Evolutionary conservation across 1,284 basidiomycete genomes (phyloP).

Genomic region (Caloboletus firmus): DNA sequence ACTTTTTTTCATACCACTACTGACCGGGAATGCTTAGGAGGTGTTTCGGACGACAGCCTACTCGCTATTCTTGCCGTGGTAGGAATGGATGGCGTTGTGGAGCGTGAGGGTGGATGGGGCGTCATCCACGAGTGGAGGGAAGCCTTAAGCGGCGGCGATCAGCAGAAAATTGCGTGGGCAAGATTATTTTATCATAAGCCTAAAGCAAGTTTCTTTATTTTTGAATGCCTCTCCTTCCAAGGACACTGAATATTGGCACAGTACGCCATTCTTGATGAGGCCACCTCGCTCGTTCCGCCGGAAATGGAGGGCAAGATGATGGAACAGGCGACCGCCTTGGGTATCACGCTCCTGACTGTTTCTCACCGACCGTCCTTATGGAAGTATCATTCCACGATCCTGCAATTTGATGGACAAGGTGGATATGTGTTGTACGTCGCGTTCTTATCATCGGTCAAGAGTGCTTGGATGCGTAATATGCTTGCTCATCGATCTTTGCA

Average conservation of each 20-base stretch:
- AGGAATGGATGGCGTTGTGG: slow-evolving; percentile 86
- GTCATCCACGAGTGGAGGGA: slow-evolving; percentile 89
- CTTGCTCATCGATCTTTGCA: slow-evolving; percentile 32
- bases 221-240: not conserved
- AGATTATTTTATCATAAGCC: slow-evolving; percentile 94
- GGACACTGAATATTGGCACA: slow-evolving; percentile 32
- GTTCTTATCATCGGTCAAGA: slow-evolving; percentile 1
- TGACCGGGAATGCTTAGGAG: slow-evolving; percentile 42
- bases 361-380: slow-evolving; percentile 91
- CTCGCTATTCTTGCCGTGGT: slow-evolving; percentile 74
- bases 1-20: not conserved
- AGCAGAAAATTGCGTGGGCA: slow-evolving; percentile 96
- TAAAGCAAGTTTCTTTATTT: slow-evolving; percentile 53
- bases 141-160: slow-evolving; percentile 84
- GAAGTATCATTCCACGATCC: slow-evolving; percentile 92
- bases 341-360: slow-evolving; percentile 89
- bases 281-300: slow-evolving; percentile 90
- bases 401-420: slow-evolving; percentile 86
- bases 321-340: slow-evolving; percentile 85
- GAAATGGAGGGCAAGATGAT: slow-evolving; percentile 96
- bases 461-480: not conserved
- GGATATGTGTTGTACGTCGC: slow-evolving; percentile 79
- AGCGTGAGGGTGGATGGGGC: slow-evolving; percentile 97
- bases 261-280: slow-evolving; percentile 97
- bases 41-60: slow-evolving; percentile 77